Evolutionary conservation across 2,329 filamentous ascomycete genomes (phyloP).

Genomic region (Aspergillus caelatus): DNA sequence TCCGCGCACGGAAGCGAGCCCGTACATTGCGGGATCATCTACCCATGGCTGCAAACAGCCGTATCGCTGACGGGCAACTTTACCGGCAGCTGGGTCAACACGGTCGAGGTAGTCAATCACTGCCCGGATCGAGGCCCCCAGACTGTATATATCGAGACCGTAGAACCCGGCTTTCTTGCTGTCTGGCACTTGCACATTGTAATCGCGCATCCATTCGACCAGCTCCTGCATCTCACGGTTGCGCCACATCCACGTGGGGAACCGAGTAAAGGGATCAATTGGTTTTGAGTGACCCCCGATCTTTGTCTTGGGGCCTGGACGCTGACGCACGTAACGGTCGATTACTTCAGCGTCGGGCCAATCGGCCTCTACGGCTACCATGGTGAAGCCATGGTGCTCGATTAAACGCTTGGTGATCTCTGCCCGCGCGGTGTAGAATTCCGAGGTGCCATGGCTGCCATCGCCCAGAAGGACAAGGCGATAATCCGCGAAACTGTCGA

Average conservation of each 20-base stretch:
- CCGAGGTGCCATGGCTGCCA: constrained; percentile 57
- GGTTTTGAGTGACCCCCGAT: constrained; percentile 30
- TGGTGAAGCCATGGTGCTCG: constrained; percentile 53
- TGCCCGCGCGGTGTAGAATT: constrained; percentile 57
- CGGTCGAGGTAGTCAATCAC: constrained; percentile 54
- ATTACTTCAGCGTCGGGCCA: constrained; percentile 58
- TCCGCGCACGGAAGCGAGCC: constrained; percentile 45
- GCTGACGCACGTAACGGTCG: constrained; percentile 54
- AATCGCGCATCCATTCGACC: constrained; percentile 54
- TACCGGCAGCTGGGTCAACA: constrained; percentile 48
- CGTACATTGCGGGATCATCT: constrained; percentile 54
- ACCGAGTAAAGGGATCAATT: constrained; percentile 51
- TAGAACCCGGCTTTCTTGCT: constrained; percentile 48
- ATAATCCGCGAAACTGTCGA: constrained; percentile 44
- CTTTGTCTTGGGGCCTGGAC: constrained; percentile 40
- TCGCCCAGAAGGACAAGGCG: constrained; percentile 51
- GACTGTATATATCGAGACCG: constrained; percentile 56
- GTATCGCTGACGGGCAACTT: constrained; percentile 50
- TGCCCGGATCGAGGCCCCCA: constrained; percentile 50
- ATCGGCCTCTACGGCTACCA: constrained; percentile 56
- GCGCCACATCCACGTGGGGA: constrained; percentile 61
- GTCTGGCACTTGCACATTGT: constrained; percentile 40
- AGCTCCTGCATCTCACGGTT: constrained; percentile 56
- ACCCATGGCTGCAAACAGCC: constrained; percentile 52
- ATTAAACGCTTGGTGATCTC: constrained; percentile 56